Conservation (phyloP, 495 filamentous ascomycete genomes). For the Talaromyces stipitatus region DNA sequence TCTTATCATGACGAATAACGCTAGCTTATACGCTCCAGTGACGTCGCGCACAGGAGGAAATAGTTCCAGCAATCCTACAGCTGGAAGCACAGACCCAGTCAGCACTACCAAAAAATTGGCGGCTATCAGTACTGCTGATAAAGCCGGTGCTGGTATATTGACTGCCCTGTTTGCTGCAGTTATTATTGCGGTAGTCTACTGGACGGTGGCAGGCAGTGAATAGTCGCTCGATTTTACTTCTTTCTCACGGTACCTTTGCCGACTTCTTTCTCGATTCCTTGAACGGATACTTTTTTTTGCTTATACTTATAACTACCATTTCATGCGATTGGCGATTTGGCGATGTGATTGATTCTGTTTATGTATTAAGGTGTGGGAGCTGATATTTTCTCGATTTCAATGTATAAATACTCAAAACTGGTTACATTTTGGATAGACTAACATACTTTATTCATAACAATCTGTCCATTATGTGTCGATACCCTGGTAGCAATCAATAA, state of each 20-base stretch:
- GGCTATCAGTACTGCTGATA: conserved; percentile 42
- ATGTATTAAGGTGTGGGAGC: neutral
- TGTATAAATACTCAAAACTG: neutral
- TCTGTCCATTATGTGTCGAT: neutral
- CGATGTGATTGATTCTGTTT: neutral
- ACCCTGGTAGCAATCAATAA: too few species aligned
- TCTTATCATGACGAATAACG: conserved; percentile 2
- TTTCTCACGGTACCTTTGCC: neutral
- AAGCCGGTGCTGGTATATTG: conserved; percentile 52
- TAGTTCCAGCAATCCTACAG: conserved; percentile 10
- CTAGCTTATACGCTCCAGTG: conserved; percentile 7
- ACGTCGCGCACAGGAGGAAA: conserved; percentile 15
- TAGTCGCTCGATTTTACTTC: neutral
- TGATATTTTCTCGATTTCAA: neutral
- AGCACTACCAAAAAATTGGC: conserved; percentile 10
- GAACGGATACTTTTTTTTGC: neutral
- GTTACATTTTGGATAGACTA: neutral
- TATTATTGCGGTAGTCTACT: conserved; percentile 35
- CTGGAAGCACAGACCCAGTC: conserved; percentile 14
- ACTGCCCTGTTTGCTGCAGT: conserved; percentile 38
- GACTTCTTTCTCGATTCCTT: neutral
- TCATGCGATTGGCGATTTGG: neutral
- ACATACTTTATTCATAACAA: neutral
- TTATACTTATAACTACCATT: neutral
- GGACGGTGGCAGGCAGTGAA: neutral